Evolutionary conservation across 208 protist species (phyloP).

Genomic region (Wallacemonas sp.): DNA sequence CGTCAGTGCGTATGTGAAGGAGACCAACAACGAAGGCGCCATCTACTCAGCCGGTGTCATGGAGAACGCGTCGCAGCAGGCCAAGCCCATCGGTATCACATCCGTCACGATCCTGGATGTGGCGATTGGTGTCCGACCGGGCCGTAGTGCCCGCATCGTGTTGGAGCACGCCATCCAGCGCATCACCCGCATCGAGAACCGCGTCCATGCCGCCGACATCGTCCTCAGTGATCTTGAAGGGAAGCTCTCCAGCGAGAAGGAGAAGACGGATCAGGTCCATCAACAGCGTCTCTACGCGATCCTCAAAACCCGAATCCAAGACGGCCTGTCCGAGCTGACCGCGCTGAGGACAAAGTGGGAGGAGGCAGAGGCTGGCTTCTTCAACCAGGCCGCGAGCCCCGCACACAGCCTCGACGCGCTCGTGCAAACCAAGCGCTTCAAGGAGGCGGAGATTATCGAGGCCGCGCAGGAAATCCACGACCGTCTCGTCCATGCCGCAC

Average conservation of each 20-base stretch:
- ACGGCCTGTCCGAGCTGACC: conserved; percentile 46
- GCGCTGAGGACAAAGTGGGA: conserved; percentile 46
- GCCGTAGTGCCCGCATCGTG: conserved; percentile 60
- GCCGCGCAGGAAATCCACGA: conserved; percentile 70
- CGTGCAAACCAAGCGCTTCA: conserved; percentile 62
- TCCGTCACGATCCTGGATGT: conserved; percentile 77
- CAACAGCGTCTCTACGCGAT: conserved; percentile 62
- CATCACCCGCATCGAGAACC: conserved; percentile 52
- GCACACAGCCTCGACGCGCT: conserved; percentile 49
- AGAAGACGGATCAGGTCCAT: conserved; percentile 21
- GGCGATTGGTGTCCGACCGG: conserved; percentile 75
- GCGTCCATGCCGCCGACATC: conserved; percentile 51
- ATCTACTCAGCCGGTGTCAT: conserved; percentile 58
- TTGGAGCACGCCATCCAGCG: conserved; percentile 69
- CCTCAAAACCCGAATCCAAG: conserved; percentile 58
- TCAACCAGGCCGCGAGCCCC: conserved; percentile 50
- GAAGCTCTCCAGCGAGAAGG: conserved; percentile 7
- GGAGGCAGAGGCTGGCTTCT: conserved; percentile 57
- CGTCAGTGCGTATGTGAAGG: conserved; percentile 64
- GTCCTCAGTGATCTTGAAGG: conserved; percentile 30
- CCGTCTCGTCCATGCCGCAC: conserved; percentile 58
- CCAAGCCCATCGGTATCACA: conserved; percentile 45
- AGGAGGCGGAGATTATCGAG: conserved; percentile 67
- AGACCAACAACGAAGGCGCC: conserved; percentile 70
- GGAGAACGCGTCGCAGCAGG: conserved; percentile 42